These are phyloP conservation scores for Fusarium anthophilum DNA, from an alignment of 2,329 filamentous ascomycete species.

Conservation along the genomic window DNA sequence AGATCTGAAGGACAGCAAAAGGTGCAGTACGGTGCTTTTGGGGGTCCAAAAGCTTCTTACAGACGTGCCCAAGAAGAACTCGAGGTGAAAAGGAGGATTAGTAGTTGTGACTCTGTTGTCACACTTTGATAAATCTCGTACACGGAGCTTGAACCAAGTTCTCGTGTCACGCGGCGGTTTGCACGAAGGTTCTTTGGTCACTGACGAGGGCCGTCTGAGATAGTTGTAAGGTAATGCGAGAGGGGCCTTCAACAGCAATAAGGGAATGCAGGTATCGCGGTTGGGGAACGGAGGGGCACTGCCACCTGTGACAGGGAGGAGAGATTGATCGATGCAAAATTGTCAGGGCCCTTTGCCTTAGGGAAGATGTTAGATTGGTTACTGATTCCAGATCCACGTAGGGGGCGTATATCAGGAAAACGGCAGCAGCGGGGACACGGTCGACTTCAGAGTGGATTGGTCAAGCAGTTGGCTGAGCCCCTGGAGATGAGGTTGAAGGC, in stretches of 20 bases:
- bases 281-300: slow-evolving; percentile 32
- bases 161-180: slow-evolving; percentile 34
- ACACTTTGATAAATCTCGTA: slow-evolving; percentile 29
- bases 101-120: slow-evolving; percentile 9
- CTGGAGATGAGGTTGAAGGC: slow-evolving; percentile 32
- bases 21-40: slow-evolving; percentile 10
- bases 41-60: not conserved
- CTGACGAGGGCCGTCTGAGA: slow-evolving; percentile 29
- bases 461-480: slow-evolving; percentile 32
- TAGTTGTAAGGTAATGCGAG: slow-evolving; percentile 31
- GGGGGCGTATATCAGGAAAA: slow-evolving; percentile 33
- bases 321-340: slow-evolving; percentile 38
- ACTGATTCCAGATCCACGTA: slow-evolving; percentile 31
- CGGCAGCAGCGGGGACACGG: slow-evolving; percentile 23
- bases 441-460: slow-evolving; percentile 21
- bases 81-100: not conserved
- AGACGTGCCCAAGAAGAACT: not conserved
- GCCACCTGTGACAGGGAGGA: slow-evolving; percentile 33
- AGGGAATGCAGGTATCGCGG: slow-evolving; percentile 36
- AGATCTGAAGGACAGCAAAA: slow-evolving; percentile 31
- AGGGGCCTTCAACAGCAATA: slow-evolving; percentile 31
- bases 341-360: slow-evolving; percentile 25
- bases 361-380: slow-evolving; percentile 31
- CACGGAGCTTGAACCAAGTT: slow-evolving; percentile 21
- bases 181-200: slow-evolving; percentile 29